Conservation (phyloP, 2,329 filamentous ascomycete species). For the Aspergillus niger region DNA sequence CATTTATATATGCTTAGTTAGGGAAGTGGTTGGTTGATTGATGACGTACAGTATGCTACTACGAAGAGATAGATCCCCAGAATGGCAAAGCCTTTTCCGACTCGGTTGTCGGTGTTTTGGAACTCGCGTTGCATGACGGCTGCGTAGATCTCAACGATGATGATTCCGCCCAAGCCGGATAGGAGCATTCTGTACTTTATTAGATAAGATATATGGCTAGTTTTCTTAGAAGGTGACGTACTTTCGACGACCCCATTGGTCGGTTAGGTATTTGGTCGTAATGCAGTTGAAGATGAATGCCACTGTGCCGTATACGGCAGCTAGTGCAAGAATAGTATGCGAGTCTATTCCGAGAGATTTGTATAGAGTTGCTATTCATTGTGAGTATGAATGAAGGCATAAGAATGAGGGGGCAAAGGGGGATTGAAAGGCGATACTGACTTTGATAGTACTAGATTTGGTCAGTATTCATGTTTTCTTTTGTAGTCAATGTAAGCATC, state of each 20-base stretch:
- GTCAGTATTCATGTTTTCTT: background rate
- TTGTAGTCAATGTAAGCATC: too few relatives aligned
- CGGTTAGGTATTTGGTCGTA: slow-evolving; percentile 56
- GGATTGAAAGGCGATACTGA: slow-evolving; percentile 17
- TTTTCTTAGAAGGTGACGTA: slow-evolving; percentile 24
- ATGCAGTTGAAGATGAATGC: slow-evolving; percentile 55
- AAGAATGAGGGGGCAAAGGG: too few relatives aligned
- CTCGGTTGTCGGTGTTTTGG: slow-evolving; percentile 55
- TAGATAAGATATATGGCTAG: background rate
- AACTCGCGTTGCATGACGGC: slow-evolving; percentile 62
- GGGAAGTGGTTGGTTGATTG: background rate
- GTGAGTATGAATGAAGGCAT: slow-evolving; percentile 32
- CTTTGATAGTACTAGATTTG: slow-evolving; percentile 36
- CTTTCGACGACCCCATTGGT: slow-evolving; percentile 62
- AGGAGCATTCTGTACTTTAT: slow-evolving; percentile 54
- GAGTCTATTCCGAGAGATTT: slow-evolving; percentile 56
- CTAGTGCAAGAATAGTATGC: slow-evolving; percentile 55
- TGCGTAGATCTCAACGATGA: slow-evolving; percentile 61
- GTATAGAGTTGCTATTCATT: slow-evolving; percentile 53
- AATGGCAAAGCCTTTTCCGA: slow-evolving; percentile 62
- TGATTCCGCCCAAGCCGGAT: slow-evolving; percentile 53
- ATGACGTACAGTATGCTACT: slow-evolving; percentile 53
- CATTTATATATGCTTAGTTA: slow-evolving; percentile 12
- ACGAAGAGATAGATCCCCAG: slow-evolving; percentile 63
- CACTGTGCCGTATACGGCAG: slow-evolving; percentile 57